phyloP scores from a whole-genome alignment of 2,329 filamentous ascomycete genomes.

The Tolypocladium ophioglossoides region DNA sequence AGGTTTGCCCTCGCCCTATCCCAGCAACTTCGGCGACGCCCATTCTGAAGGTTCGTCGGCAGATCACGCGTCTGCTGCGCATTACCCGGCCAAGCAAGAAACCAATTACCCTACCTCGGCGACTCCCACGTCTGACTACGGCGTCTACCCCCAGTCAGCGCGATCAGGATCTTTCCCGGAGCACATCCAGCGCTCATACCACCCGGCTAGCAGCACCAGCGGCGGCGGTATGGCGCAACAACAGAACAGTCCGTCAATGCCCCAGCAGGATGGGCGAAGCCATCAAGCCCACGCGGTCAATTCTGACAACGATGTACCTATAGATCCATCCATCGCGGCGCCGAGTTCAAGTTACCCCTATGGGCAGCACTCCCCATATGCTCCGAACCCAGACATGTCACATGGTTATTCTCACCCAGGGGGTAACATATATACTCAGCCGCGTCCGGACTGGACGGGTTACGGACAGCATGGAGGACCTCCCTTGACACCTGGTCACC shows the following conservation, averaged over 20 bases:
- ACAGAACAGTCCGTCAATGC: slow-evolving; percentile 93
- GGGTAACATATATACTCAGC: slow-evolving; percentile 54
- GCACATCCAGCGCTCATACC: slow-evolving; percentile 77
- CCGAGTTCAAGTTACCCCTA: slow-evolving; percentile 87
- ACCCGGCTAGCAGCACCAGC: slow-evolving; percentile 64
- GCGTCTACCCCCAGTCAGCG: slow-evolving; percentile 62
- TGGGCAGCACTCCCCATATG: slow-evolving; percentile 77
- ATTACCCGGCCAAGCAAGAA: slow-evolving; percentile 78
- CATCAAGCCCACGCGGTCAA: slow-evolving; percentile 70
- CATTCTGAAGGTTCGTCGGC: slow-evolving; percentile 77
- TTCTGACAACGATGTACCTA: slow-evolving; percentile 95
- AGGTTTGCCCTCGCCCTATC: slow-evolving; percentile 73
- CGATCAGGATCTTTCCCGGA: slow-evolving; percentile 80
- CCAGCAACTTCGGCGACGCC: slow-evolving; percentile 53
- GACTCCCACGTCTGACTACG: slow-evolving; percentile 85
- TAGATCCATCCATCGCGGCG: slow-evolving; percentile 96
- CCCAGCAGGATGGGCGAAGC: slow-evolving; percentile 71
- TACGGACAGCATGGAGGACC: slow-evolving; percentile 46
- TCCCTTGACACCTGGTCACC: slow-evolving; percentile 39
- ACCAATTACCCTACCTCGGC: slow-evolving; percentile 67
- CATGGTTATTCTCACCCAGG: slow-evolving; percentile 60
- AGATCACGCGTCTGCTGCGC: slow-evolving; percentile 91
- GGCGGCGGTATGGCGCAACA: slow-evolving; percentile 90
- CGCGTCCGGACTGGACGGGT: slow-evolving; percentile 64
- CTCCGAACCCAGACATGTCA: slow-evolving; percentile 74